Evolutionary conservation across 441 rosid genomes (phyloP).

Genomic region (Francoa sonchifolia): DNA sequence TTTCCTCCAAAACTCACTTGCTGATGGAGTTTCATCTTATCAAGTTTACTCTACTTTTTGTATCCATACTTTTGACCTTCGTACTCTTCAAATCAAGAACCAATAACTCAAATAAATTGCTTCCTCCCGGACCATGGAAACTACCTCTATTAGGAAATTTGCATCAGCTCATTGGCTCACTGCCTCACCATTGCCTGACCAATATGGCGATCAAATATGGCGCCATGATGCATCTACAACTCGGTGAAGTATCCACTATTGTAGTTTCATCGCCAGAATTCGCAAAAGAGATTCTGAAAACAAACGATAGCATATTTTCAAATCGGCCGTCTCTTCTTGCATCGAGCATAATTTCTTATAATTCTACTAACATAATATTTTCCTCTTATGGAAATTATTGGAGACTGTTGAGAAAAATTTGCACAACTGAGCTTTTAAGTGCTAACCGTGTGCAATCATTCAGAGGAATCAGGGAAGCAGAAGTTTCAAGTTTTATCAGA

Average conservation of each 20-base stretch:
- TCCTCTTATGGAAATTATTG: constrained; percentile 13
- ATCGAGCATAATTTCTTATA: background rate
- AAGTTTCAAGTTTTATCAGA: background rate
- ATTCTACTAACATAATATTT: constrained; percentile 9
- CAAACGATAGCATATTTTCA: constrained; percentile 13
- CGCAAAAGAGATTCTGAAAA: constrained; percentile 17
- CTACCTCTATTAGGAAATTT: constrained; percentile 24
- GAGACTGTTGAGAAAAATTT: constrained; percentile 18
- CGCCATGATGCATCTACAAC: constrained; percentile 29
- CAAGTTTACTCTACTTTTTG: too few relatives aligned
- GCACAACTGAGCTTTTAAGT: constrained; percentile 4
- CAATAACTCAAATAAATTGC: background rate
- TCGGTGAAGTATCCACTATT: constrained; percentile 20
- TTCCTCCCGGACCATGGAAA: constrained; percentile 25
- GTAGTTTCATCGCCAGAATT: constrained; percentile 23
- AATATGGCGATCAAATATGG: constrained; percentile 28
- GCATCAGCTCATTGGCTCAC: constrained; percentile 18
- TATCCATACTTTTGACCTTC: background rate
- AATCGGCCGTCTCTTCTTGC: constrained; percentile 9
- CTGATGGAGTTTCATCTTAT: too few relatives aligned
- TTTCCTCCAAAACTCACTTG: too few relatives aligned
- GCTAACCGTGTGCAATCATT: constrained; percentile 12
- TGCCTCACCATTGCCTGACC: constrained; percentile 24
- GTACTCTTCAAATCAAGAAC: background rate
- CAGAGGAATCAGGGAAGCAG: constrained; percentile 17